These are phyloP conservation scores for Zygoascus bituminiphila DNA, from an alignment of 805 yeast genomes.

Conservation along the genomic window DNA sequence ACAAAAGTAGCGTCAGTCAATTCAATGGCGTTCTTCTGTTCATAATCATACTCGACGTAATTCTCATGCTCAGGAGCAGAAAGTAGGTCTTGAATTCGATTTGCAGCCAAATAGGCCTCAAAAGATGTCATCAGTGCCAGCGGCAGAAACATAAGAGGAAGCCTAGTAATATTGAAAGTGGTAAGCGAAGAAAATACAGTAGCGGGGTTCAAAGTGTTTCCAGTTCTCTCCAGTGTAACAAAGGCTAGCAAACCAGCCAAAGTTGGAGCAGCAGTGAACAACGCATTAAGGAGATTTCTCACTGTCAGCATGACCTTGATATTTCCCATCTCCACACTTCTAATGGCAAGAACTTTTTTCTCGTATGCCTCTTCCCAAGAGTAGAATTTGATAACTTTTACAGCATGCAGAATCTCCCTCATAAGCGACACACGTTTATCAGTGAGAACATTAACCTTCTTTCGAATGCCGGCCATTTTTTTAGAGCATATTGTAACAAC, in stretches of 20 bases:
- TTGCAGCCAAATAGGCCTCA: slow-evolving; percentile 53
- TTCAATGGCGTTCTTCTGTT: slow-evolving; percentile 39
- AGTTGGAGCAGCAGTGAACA: slow-evolving; percentile 59
- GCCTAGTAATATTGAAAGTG: slow-evolving; percentile 53
- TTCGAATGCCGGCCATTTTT: slow-evolving; percentile 47
- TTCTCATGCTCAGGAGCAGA: slow-evolving; percentile 36
- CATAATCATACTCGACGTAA: slow-evolving; percentile 27
- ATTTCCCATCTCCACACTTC: slow-evolving; percentile 53
- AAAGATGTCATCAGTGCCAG: slow-evolving; percentile 51
- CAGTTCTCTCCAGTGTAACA: slow-evolving; percentile 39
- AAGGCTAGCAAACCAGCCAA: slow-evolving; percentile 62
- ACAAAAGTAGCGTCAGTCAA: slow-evolving; percentile 49
- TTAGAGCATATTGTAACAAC: slow-evolving; percentile 41
- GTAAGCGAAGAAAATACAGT: slow-evolving; percentile 63
- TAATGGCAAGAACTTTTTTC: slow-evolving; percentile 42
- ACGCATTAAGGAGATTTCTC: slow-evolving; percentile 56
- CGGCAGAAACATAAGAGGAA: slow-evolving; percentile 59
- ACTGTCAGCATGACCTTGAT: slow-evolving; percentile 57
- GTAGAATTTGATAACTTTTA: slow-evolving; percentile 78
- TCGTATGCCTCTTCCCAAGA: slow-evolving; percentile 86
- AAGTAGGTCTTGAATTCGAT: slow-evolving; percentile 45
- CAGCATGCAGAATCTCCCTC: slow-evolving; percentile 68
- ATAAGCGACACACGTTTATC: slow-evolving; percentile 69
- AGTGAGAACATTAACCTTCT: slow-evolving; percentile 51
- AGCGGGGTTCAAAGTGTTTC: slow-evolving; percentile 43